These are phyloP conservation scores for Vitis hybrid DNA, from an alignment of 177 flowering plant genomes.

Conservation along the genomic window DNA sequence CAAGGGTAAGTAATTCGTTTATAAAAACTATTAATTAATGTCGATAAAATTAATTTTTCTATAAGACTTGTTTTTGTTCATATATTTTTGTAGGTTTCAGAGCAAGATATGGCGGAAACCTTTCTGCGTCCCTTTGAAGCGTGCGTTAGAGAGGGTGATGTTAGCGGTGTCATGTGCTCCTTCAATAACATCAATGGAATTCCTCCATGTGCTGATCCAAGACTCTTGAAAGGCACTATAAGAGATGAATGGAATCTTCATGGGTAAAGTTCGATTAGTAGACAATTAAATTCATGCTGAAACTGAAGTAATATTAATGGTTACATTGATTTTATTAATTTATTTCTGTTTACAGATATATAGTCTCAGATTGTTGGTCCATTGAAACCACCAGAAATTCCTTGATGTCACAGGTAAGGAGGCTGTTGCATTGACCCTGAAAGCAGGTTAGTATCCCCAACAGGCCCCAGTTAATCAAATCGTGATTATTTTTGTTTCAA, in stretches of 20 bases:
- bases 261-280: background rate
- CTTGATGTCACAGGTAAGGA: constrained; percentile 19
- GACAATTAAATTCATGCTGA: too few species aligned
- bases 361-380: constrained; percentile 33
- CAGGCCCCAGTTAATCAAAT: too few species aligned
- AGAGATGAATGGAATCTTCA: constrained; percentile 1
- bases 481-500: too few species aligned
- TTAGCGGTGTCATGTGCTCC: constrained; percentile 6
- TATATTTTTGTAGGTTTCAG: background rate
- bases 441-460: constrained; percentile 12
- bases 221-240: background rate
- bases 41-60: too few species aligned
- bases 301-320: too few species aligned
- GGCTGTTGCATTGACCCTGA: constrained; percentile 20
- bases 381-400: constrained; percentile 22
- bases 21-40: too few species aligned
- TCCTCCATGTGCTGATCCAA: background rate
- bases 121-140: background rate
- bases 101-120: background rate
- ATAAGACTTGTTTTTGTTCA: too few species aligned
- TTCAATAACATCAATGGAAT: background rate
- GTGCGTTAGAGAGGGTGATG: background rate
- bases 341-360: constrained; percentile 11
- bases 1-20: constrained; percentile 21
- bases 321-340: too few species aligned